Base-by-base conservation (phyloP, 2,329 filamentous ascomycete genomes). In the Colletotrichum tamarilloi region DNA sequence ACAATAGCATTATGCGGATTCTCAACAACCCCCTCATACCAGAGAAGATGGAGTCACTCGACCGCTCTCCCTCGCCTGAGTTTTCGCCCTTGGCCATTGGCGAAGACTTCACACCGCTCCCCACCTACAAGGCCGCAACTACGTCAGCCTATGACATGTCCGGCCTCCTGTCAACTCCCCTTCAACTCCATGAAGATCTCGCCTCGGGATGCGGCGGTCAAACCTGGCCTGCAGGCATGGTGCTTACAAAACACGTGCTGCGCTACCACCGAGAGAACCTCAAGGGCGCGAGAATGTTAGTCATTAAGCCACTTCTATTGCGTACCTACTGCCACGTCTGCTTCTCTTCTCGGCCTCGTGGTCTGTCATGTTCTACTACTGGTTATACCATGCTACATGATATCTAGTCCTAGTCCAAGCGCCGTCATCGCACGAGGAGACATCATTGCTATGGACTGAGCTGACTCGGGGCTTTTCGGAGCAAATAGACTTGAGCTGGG, bases 141-240 rank as follows among this genome's bases (percentile, higher is more conserved):
- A 88, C 87, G 62, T 86, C 85, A 19, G 82, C 82, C 30, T 82
- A 91, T 65, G 85, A 89, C 78, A 97, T 98, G 79, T 92, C 93
- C 75, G 93, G 94, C 52, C 88, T 97, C 65, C 87, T 98, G 42
- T 83, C 87, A 24, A 85, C 89, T 60, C 92, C 93, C 12, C 87
- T 98, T 74, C 87, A 89, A 73, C 89, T 98, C 19, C 93, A 94
- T 78, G 95, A 98, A 82, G 95, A 98, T 82, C 88, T 98, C 60
- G 91, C 90, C 70, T 91, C 94, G 75, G 97, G 97, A 74, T 98
- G 97, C 82, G 97, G 97, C 62, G 97, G 97, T 2, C 94, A 97
- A 83, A 88, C 97, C 12, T 98, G 97, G 97, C 96, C 95, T 3
- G 96, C 96, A 0, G 97, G 97, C 12, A 93, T 97, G 91, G 90